Base-by-base conservation (phyloP, 306 rosid species). In the Cucurbita moschata region DNA sequence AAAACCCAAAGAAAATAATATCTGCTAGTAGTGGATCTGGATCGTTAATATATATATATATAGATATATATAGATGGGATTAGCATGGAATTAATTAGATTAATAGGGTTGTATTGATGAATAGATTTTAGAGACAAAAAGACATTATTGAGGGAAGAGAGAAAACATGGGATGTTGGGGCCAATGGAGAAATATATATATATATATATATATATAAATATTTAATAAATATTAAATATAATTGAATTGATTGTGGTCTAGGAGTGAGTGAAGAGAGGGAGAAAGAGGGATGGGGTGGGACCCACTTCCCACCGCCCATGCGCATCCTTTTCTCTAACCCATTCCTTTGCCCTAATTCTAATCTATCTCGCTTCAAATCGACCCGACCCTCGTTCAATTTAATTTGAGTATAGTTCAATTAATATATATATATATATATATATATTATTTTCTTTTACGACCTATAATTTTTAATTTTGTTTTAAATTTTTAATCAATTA, bases 281-380 rank as follows among this genome's bases (percentile, higher is more conserved):
- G 57, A 54, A 39, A 61, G 65, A 69, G 56, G 30, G 56, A 71
- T 49, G 47, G 3, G 11, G 14, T 75, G 79, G 98, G 90, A 23
- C 79, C 96, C 91, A 84, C 86, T 35, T 19, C 43, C 13, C 80
- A 90, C 96, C 91, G 89, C 93, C 96, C 90, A 87, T 76, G 87
- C 84, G 90, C 96, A 26, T 23, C 1, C 26, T 26, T 26, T 26
- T 26, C 26, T 26, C 2, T 26, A 26, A 26, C 26, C 26, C 26
- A 26, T 26, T 26, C 26, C 26, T 26, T 26, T 26, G 26, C 26
- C 26, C 26, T 26, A 26, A 26, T 26, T 26, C 26, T 26, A 26
- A 26, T 26, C 26, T 26, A 1, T 26, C 26, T 26, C 26, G 26
- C 26, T 26, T 26, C 1, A 90, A 85, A 83, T 89, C n/a, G n/a